Evolutionary conservation across 805 yeast species (phyloP), one percentile per base, ranked within the genome.

Genomic region (Candida saitoana): DNA sequence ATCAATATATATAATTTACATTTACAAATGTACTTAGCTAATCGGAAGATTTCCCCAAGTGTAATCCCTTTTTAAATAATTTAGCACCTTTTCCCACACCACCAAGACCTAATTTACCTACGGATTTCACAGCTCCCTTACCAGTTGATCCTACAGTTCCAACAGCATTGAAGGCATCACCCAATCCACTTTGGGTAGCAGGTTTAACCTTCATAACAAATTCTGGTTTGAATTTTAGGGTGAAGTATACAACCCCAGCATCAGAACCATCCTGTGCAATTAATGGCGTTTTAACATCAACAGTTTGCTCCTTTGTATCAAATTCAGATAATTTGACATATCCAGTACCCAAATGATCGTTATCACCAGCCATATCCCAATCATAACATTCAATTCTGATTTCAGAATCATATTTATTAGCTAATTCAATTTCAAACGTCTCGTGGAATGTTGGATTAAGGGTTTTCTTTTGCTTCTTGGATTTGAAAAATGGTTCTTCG

Each of bases 301-400:
- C 70, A 3, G 89, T 86, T 48, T 80, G 79, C 18, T 44, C 43
- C 7, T 41, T 50, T 19, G 49, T 47, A 34, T 52, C 51, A 36
- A 53, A 48, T 11, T 78, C 77, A 0, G 76, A 60, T 43, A 91
- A 65, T 8, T 77, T 73, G 42, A 89, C 58, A 17, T 56, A 51
- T 7, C 80, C 86, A 24, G 67, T 69, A 43, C 98, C 96, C 42
- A 93, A 71, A 48, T 72, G 69, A 62, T 93, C 99, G 62, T 93
- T 91, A 44, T 82, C 88, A 36, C 87, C 81, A 50, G 96, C 96
- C 49, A 91, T 79, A 63, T 93, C 99, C 96, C 97, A 91, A 60
- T 93, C 99, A 56, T 58, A 73, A 12, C 86, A 78, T 43, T 72
- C 76, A 42, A 87, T 70, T 43, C 66, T 68, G 39, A 90, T 58